phyloP scores from a whole-genome alignment of 129 eudicot genomes.

The Saposhnikovia divaricata region DNA sequence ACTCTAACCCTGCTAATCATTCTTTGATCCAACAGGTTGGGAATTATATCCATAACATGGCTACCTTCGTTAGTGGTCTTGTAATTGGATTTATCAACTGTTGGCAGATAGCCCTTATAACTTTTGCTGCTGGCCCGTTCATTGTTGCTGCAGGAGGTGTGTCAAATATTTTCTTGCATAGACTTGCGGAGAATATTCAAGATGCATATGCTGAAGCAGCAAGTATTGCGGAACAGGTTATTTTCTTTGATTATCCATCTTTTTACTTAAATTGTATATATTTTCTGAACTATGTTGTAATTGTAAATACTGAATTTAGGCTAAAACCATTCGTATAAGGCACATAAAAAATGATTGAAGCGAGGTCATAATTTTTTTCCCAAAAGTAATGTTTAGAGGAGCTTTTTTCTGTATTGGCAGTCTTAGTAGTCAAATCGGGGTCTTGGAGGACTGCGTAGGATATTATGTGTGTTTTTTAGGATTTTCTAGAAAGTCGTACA shows the following conservation, averaged over 20 bases:
- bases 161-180: slow-evolving; percentile 92
- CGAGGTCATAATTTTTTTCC: neutral
- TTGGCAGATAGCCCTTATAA: slow-evolving; percentile 92
- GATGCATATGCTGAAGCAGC: slow-evolving; percentile 99
- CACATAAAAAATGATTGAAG: neutral
- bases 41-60: slow-evolving; percentile 97
- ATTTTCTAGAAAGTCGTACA: neutral
- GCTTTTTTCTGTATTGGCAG: neutral
- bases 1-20: slow-evolving; percentile 2
- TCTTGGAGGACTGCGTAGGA: neutral
- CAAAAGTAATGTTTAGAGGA: neutral
- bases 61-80: slow-evolving; percentile 95
- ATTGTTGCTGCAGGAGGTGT: slow-evolving; percentile 99
- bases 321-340: neutral
- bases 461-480: neutral
- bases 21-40: slow-evolving; percentile 63
- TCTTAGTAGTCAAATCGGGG: neutral
- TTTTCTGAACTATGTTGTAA: neutral
- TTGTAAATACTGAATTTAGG: neutral
- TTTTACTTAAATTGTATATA: neutral
- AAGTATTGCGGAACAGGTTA: slow-evolving; percentile 96
- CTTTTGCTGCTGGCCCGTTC: slow-evolving; percentile 89
- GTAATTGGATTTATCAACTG: slow-evolving; percentile 91
- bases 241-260: slow-evolving; percentile 4
- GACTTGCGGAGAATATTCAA: slow-evolving; percentile 97